Base-by-base conservation (phyloP, 208 protist species). In the Crithidia expoeki region DNA sequence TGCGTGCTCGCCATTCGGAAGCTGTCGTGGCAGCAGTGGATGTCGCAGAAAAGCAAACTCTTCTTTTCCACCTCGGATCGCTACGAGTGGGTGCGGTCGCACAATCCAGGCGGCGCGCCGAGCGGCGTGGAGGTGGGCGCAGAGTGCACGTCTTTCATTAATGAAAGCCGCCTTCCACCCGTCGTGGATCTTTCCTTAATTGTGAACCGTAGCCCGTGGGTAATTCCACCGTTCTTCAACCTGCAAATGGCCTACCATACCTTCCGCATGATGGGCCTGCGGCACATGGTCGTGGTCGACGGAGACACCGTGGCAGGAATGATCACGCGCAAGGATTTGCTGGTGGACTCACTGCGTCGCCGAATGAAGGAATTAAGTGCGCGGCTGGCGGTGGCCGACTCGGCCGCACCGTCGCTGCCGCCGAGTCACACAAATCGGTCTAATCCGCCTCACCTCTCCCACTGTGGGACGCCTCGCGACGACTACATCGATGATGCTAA, bases 281-380 rank as follows among this genome's bases (percentile, higher is more conserved):
- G 96, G 14, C 94, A 98, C 79, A 86, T 98, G 86, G 86, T 94
- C 3, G 94, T 98, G 33, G 84, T 97, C 21, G 83, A 96, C 65
- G 81, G 86, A 36, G 88, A 94, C 58, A 74, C 70, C 27, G 88
- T 98, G 9, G 68, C 84, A 5, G 94, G 96, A 33, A 94, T 98
- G n/a, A 94, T 98, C 74, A 98, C 94, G 2, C 89, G 94, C 21
- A 96, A 97, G 53, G 94, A 98, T 68, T 77, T 98, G 12, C 83
- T 97, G 16, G 76, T 86, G 12, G 80, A 91, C 63, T 56, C 83
- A 34, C 76, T 96, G 71, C 79, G 72, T 25, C 79, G 73, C 7
- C 79, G 72, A 4, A 67, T 92, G 72, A 59, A 68, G 32, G 81
- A 85, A 61, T 80, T 94, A 57, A 73, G 76, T 14, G 69, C 49